A percentile compares a stretch with the other conserved stretches of the same genome.
These are phyloP conservation scores for Sherardia arvensis DNA, from an alignment of 257 asterid genomes.

Conservation along the genomic window DNA sequence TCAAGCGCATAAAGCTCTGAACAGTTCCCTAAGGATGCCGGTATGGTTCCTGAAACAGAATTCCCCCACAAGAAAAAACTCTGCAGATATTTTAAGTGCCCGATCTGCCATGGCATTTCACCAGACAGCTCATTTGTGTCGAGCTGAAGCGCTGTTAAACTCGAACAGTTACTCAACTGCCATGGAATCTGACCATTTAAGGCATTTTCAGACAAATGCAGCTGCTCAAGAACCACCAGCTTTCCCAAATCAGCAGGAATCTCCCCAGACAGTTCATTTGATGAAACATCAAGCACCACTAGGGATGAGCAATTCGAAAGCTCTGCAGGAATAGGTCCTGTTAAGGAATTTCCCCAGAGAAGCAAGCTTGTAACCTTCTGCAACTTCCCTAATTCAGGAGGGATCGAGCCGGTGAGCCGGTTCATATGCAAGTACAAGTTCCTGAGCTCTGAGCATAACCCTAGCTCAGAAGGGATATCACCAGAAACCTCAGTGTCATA, in stretches of 20 bases:
- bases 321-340: conserved; percentile 54
- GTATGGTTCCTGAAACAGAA: conserved; percentile 67
- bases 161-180: conserved; percentile 62
- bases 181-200: conserved; percentile 56
- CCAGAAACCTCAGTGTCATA: conserved; percentile 80
- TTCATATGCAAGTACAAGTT: conserved; percentile 76
- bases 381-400: conserved; percentile 54
- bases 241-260: conserved; percentile 64
- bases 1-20: conserved; percentile 86
- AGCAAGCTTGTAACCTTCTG: conserved; percentile 73
- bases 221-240: conserved; percentile 54
- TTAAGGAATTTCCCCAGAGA: conserved; percentile 72
- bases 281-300: conserved; percentile 74
- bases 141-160: conserved; percentile 69
- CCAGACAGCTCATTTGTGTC: conserved; percentile 79
- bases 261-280: conserved; percentile 56
- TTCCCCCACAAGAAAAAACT: conserved; percentile 87
- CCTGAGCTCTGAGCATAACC: conserved; percentile 51
- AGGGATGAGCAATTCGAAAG: conserved; percentile 59
- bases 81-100: conserved; percentile 67
- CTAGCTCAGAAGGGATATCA: conserved; percentile 67
- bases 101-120: conserved; percentile 55
- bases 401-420: conserved; percentile 64
- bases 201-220: conserved; percentile 71
- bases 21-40: conserved; percentile 63